Evolutionary conservation across 768 basidiomycete species (phyloP).

Genomic region (Rhodotorula toruloides): DNA sequence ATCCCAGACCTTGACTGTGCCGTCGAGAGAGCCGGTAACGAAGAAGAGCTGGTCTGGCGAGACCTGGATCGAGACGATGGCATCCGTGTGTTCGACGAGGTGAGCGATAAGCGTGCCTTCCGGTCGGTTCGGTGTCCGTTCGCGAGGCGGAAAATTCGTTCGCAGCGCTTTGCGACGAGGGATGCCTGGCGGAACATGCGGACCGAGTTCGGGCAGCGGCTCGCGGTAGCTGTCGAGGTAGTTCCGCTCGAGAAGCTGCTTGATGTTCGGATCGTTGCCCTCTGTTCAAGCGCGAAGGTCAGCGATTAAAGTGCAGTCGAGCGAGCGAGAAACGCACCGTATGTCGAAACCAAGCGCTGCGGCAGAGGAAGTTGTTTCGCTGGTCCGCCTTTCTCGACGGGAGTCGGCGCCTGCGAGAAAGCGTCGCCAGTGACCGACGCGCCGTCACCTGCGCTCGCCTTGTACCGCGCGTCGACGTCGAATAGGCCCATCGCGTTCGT

Average conservation of each 20-base stretch:
- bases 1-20: constrained; percentile 52
- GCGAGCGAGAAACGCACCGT: constrained; percentile 38
- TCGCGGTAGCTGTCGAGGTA: constrained; percentile 80
- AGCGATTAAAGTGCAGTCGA: not conserved
- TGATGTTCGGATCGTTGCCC: constrained; percentile 83
- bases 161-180: constrained; percentile 67
- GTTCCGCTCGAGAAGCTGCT: constrained; percentile 77
- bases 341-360: constrained; percentile 46
- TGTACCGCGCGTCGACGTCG: constrained; percentile 67
- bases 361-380: not conserved
- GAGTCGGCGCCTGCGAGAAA: constrained; percentile 2
- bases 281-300: constrained; percentile 52
- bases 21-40: constrained; percentile 51
- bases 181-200: constrained; percentile 73
- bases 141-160: constrained; percentile 63
- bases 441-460: constrained; percentile 7
- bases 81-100: constrained; percentile 72
- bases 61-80: constrained; percentile 72
- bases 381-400: constrained; percentile 53
- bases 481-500: constrained; percentile 75
- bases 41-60: constrained; percentile 92
- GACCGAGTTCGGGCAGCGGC: constrained; percentile 84
- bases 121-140: constrained; percentile 56
- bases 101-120: constrained; percentile 80
- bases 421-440: constrained; percentile 48